These are phyloP conservation scores for Euphorbia tirucalli DNA, from an alignment of 345 rosid species.

Conservation along the genomic window DNA sequence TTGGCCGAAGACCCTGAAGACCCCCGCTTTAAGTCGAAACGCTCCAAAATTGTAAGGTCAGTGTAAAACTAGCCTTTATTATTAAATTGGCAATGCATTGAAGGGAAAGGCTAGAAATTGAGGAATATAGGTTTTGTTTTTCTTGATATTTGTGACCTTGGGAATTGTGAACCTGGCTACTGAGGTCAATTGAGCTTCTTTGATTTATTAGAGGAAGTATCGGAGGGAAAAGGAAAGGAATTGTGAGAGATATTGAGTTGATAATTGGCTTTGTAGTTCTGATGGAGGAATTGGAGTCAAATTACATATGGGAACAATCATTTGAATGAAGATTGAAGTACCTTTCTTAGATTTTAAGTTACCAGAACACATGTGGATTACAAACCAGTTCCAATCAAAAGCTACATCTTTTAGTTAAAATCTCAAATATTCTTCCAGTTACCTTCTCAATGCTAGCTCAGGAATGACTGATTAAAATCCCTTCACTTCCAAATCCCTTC, in stretches of 20 bases:
- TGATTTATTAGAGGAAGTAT: neutral
- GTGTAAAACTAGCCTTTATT: neutral
- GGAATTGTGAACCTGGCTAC: neutral
- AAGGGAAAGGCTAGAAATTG: neutral
- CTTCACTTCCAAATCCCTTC: no score
- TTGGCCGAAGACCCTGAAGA: neutral
- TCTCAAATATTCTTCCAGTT: no score
- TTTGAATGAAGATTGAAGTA: no score
- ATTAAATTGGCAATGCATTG: neutral
- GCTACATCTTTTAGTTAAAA: no score
- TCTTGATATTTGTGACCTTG: neutral
- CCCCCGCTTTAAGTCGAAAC: neutral
- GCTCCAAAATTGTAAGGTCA: slow-evolving; percentile 14
- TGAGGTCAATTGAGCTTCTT: neutral
- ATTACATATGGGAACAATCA: no score
- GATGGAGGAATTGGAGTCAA: neutral
- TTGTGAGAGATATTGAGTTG: neutral
- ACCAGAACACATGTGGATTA: neutral
- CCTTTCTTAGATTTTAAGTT: neutral
- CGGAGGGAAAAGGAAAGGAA: neutral
- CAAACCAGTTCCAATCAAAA: no score
- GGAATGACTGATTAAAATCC: no score
- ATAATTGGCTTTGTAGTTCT: neutral
- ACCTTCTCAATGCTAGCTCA: no score
- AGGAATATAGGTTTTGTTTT: neutral